Evolutionary conservation across 371 early-diverging fungal genomes (phyloP), one percentile per base, ranked within the genome.

Genomic region (Mucor mucedo): DNA sequence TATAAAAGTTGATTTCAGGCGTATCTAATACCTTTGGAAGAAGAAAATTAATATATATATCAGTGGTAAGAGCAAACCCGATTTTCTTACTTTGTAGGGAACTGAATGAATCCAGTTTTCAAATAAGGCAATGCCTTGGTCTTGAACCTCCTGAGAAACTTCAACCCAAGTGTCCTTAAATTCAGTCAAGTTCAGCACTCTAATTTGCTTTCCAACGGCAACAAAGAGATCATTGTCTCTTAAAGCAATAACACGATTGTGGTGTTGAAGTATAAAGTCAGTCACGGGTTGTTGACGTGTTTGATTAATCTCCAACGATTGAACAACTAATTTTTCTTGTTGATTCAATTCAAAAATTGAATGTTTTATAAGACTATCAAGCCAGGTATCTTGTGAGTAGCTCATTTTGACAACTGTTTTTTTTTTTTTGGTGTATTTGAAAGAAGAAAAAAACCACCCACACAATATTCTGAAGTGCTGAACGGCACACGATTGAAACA

Each of bases 81-180:
- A 13, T 8, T 30, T 5, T 5, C 39, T 64, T 75, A 79, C 82
- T 63, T 72, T 79, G 66, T 72, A 78, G 14, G 75, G 78, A 11
- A 78, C 56, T 1, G 74, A 53, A 10, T 65, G 45, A 44, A 82
- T 66, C 79, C 77, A 79, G 16, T n/a, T 48, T 4, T 52, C 60
- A 7, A 32, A 30, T 33, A 58, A 21, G 27, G 21, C 44, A 4
- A 49, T 32, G 1, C 53, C 28, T 16, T 71, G 52, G 16, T 58
- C 44, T 33, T 10, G 35, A 27, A 68, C 65, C 35, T 66, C 58
- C 16, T 71, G 53, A 10, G 69, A 59, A 7, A 62, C 65, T 28
- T 60, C 48, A 21, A 78, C 44, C 82, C 82, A 82, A 14, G 69
- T 41, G 49, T 79, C 69, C 55, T 82, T 82, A 16, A 74, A 72